Percentiles rank a stretch among this genome's conserved stretches.
Conservation (phyloP, 176 grass and related monocot genomes). For the Poa pratensis region DNA sequence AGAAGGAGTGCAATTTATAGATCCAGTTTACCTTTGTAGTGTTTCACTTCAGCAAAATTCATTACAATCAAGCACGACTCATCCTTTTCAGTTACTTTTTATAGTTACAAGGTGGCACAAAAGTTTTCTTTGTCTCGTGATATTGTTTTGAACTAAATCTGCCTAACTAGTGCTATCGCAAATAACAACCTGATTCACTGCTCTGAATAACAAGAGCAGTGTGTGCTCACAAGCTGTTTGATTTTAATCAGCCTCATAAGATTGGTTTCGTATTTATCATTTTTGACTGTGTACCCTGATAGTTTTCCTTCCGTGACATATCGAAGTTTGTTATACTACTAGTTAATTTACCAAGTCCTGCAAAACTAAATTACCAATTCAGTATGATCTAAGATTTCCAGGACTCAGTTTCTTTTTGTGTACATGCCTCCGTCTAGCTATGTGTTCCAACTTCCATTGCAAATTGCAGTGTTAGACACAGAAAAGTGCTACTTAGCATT, state of each 20-base stretch:
- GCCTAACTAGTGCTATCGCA: not conserved
- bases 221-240: not conserved
- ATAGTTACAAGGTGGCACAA: not conserved
- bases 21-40: not conserved
- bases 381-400: not conserved
- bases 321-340: not conserved
- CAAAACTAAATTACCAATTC: not conserved
- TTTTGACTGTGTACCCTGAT: not conserved
- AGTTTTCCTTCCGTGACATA: not conserved
- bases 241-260: not conserved
- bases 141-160: not conserved
- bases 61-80: not conserved
- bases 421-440: not conserved
- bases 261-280: not conserved
- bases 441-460: not conserved
- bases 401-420: not conserved
- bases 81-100: not conserved
- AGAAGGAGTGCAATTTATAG: not conserved
- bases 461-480: not conserved
- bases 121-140: not conserved
- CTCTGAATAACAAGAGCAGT: not conserved
- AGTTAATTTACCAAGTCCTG: not conserved
- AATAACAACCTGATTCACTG: conserved; percentile 1
- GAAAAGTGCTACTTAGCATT: no score
- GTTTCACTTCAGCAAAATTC: not conserved